phyloP scores from a whole-genome alignment of 148 eudicot species.

The Heliamphora exappendiculata region DNA sequence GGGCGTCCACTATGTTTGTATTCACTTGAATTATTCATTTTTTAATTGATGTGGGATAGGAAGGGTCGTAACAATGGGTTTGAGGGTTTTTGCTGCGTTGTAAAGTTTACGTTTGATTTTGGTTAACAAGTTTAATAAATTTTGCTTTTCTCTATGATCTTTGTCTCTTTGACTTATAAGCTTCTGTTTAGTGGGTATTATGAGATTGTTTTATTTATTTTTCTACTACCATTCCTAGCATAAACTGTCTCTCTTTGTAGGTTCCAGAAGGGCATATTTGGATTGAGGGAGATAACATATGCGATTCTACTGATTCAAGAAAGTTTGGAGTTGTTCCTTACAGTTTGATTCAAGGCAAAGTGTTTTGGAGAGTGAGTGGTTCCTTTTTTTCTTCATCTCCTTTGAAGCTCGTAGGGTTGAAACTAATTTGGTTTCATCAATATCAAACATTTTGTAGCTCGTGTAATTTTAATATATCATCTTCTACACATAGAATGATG shows the following conservation, averaged over 20 bases:
- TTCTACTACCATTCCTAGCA: neutral
- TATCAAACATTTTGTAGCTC: neutral
- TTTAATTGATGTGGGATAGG: too few species aligned
- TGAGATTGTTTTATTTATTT: neutral
- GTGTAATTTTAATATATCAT: neutral
- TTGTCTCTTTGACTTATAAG: neutral
- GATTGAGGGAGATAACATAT: slow-evolving; percentile 79
- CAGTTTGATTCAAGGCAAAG: slow-evolving; percentile 46
- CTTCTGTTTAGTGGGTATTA: neutral
- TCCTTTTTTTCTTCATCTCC: neutral
- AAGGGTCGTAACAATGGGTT: too few species aligned
- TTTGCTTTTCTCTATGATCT: slow-evolving; percentile 1
- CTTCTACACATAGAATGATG: neutral
- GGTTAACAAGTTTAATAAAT: neutral
- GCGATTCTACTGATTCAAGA: slow-evolving; percentile 58
- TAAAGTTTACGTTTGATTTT: neutral
- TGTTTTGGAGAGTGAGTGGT: slow-evolving; percentile 56
- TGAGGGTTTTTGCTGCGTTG: neutral
- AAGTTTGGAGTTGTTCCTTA: slow-evolving; percentile 73
- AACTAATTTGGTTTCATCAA: neutral
- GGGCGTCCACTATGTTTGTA: too few species aligned
- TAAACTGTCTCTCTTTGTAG: slow-evolving; percentile 23
- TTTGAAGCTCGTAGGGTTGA: neutral
- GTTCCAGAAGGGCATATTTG: slow-evolving; percentile 83
- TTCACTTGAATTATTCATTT: neutral